These are phyloP conservation scores for Crithidia fasciculata DNA, from an alignment of 208 protist species.

Conservation along the genomic window DNA sequence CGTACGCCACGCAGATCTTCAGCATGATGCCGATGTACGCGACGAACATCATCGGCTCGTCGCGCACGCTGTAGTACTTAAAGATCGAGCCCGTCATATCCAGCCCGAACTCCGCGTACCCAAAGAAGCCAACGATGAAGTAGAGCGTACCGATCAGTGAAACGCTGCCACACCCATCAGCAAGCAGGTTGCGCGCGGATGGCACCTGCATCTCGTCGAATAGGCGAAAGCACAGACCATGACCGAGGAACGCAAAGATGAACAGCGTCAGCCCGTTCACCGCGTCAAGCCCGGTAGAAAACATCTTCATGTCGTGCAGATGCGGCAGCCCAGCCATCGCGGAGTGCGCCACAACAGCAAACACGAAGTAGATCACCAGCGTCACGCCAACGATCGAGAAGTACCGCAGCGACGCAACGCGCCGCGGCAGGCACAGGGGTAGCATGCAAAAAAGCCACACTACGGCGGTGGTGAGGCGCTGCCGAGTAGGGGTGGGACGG, in stretches of 20 bases:
- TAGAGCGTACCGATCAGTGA: constrained; percentile 48
- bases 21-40: constrained; percentile 57
- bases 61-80: constrained; percentile 33
- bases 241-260: constrained; percentile 61
- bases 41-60: constrained; percentile 48
- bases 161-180: constrained; percentile 39
- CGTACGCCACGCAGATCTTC: constrained; percentile 63
- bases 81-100: constrained; percentile 43
- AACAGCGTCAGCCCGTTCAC: constrained; percentile 57
- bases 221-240: constrained; percentile 48
- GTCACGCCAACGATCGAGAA: constrained; percentile 69
- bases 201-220: constrained; percentile 28
- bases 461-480: constrained; percentile 39
- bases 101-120: constrained; percentile 60
- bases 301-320: constrained; percentile 40
- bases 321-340: constrained; percentile 32
- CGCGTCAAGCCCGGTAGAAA: constrained; percentile 34
- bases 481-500: constrained; percentile 31
- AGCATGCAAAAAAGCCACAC: constrained; percentile 76
- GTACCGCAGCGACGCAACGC: constrained; percentile 71
- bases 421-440: constrained; percentile 50
- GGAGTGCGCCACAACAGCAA: constrained; percentile 61
- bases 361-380: constrained; percentile 66
- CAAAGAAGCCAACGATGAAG: constrained; percentile 65
- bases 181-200: constrained; percentile 8